phyloP scores from a whole-genome alignment of 78 protist genomes.

The Pelomyxa schiedti region DNA sequence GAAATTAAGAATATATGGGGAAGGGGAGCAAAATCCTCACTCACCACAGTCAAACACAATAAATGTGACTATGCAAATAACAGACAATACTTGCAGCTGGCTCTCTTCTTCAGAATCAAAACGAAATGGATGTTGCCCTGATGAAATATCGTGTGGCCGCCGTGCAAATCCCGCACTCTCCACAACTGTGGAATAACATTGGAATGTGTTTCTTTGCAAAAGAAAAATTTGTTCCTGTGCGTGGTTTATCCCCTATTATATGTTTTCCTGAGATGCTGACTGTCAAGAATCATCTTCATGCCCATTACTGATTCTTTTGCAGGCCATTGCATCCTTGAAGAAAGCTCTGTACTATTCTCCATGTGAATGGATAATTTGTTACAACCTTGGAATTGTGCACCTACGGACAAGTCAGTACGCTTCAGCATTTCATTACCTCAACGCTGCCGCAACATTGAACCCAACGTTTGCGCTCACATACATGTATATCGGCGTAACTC shows the following conservation, averaged over 20 bases:
- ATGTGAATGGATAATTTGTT: constrained; percentile 73
- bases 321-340: constrained; percentile 71
- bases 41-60: not conserved
- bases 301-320: not conserved
- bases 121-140: constrained; percentile 73
- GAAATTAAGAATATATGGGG: not conserved
- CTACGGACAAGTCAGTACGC: constrained; percentile 46
- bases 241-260: too few species aligned
- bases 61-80: not conserved
- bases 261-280: too few species aligned
- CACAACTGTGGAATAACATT: constrained; percentile 85
- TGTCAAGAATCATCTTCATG: not conserved
- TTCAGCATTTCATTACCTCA: constrained; percentile 67
- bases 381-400: constrained; percentile 69
- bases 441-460: constrained; percentile 50
- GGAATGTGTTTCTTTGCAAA: constrained; percentile 79
- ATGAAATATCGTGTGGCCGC: constrained; percentile 62
- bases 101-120: constrained; percentile 56
- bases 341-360: constrained; percentile 69
- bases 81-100: constrained; percentile 73
- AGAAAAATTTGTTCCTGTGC: constrained; percentile 25
- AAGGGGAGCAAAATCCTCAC: not conserved
- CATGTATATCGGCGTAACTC: constrained; percentile 69
- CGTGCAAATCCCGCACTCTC: constrained; percentile 27
- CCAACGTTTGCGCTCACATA: constrained; percentile 46